Evolutionary conservation across 164 flowering plant species (phyloP).

Genomic region (Litsea cubeba): DNA sequence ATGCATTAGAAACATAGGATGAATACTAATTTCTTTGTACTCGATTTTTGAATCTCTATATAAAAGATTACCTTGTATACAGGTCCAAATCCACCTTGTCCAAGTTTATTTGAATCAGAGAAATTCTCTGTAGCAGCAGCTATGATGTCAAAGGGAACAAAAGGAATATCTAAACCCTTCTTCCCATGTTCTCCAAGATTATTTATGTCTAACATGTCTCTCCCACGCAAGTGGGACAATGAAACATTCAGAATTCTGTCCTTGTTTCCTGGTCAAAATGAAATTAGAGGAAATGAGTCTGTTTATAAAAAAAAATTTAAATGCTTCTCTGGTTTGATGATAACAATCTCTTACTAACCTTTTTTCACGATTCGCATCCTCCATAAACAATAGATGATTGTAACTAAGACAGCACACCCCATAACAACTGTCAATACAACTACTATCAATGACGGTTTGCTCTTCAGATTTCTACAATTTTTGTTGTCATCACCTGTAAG

Average conservation of each 20-base stretch:
- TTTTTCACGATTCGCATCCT: neutral
- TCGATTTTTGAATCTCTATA: too few species aligned
- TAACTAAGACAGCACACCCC: neutral
- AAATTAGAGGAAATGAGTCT: neutral
- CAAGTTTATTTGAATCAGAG: constrained; percentile 5
- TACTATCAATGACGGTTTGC: neutral
- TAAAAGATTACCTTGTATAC: constrained; percentile 9
- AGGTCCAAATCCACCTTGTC: constrained; percentile 10
- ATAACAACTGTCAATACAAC: neutral
- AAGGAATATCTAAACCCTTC: neutral
- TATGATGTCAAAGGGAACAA: neutral
- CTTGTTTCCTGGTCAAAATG: neutral
- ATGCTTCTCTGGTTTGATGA: neutral
- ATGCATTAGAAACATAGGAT: neutral
- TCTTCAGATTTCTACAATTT: neutral
- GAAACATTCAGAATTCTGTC: neutral
- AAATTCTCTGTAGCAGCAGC: constrained; percentile 6
- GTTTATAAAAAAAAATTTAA: neutral
- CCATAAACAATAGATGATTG: neutral
- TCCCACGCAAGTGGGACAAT: neutral
- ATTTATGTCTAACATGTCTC: neutral
- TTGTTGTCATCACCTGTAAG: neutral
- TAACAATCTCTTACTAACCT: neutral
- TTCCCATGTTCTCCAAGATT: neutral
- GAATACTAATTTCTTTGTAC: neutral